A percentile compares a stretch with the other conserved stretches of the same genome.
These are phyloP conservation scores for Arachis monticola DNA, from an alignment of 331 rosid genomes.

Conservation along the genomic window DNA sequence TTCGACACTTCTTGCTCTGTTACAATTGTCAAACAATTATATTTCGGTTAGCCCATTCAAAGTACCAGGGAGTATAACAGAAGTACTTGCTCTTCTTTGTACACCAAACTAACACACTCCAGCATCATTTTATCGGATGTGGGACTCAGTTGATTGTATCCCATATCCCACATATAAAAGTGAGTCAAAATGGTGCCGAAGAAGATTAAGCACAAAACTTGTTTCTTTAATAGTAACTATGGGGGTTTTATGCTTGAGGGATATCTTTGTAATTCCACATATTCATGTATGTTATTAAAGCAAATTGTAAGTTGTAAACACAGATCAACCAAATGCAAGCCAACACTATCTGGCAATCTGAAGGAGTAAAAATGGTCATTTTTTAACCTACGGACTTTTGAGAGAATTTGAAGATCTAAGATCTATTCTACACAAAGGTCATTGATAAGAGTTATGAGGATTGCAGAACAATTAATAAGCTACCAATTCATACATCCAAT, in stretches of 20 bases:
- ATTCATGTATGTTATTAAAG: not conserved
- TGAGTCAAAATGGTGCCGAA: not conserved
- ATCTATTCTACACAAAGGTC: not conserved
- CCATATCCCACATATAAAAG: too few species aligned
- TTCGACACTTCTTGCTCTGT: constrained; percentile 70
- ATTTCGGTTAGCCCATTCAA: constrained; percentile 6
- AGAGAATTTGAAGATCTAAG: not conserved
- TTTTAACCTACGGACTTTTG: not conserved
- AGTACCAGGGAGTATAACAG: not conserved
- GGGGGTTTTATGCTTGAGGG: not conserved
- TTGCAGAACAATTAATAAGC: too few species aligned
- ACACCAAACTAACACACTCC: too few species aligned
- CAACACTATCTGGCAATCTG: not conserved
- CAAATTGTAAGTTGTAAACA: not conserved
- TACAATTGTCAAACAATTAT: constrained; percentile 20
- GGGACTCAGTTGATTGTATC: too few species aligned
- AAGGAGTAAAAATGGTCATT: not conserved
- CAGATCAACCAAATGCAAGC: not conserved
- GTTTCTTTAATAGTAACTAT: not conserved
- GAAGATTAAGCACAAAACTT: too few species aligned
- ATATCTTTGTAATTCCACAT: not conserved
- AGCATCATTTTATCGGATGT: too few species aligned
- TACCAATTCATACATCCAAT: too few species aligned
- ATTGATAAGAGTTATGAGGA: too few species aligned
- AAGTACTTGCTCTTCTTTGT: too few species aligned